These are phyloP conservation scores for Cutaneotrichosporon cutaneum DNA, from an alignment of 1,284 basidiomycete genomes.

Conservation along the genomic window DNA sequence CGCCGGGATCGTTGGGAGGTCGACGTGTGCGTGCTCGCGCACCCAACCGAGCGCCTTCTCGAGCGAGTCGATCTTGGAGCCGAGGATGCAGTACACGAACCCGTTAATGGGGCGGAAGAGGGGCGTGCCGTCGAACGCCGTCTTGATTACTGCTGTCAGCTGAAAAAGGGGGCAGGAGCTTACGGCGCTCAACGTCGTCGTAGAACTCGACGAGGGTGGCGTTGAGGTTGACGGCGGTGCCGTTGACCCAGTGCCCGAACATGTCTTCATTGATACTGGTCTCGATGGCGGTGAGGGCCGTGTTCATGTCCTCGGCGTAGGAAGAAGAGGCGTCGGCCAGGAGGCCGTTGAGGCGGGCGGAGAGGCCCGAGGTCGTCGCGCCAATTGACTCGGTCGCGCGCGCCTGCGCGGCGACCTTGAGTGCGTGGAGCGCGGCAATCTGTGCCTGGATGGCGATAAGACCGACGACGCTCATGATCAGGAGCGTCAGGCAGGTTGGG, in stretches of 20 bases:
- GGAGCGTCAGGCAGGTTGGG: conserved; percentile 80
- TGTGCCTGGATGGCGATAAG: conserved; percentile 86
- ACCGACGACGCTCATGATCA: conserved; percentile 86
- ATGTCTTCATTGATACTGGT: conserved; percentile 76
- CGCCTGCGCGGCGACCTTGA: conserved; percentile 64
- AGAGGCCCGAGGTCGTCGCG: conserved; percentile 67
- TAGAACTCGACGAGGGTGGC: conserved; percentile 56
- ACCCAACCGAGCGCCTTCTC: conserved; percentile 88
- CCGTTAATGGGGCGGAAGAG: conserved; percentile 77
- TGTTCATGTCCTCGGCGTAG: conserved; percentile 76
- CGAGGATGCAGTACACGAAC: conserved; percentile 84
- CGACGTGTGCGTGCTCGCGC: conserved; percentile 76
- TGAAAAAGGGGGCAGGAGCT: conserved; percentile 14
- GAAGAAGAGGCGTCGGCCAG: conserved; percentile 73
- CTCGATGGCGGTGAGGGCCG: conserved; percentile 67
- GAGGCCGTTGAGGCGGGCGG: conserved; percentile 71
- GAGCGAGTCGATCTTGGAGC: conserved; percentile 80
- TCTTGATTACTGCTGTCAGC: conserved; percentile 56
- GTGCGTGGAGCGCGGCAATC: conserved; percentile 68
- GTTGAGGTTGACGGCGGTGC: conserved; percentile 85
- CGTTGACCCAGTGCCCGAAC: conserved; percentile 85
- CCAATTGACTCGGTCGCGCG: conserved; percentile 63
- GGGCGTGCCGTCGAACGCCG: conserved; percentile 76
- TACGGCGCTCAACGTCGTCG: conserved; percentile 50
- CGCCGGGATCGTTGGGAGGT: conserved; percentile 71